Percentiles rank a stretch among this genome's conserved stretches.
Conservation (phyloP, 2,329 filamentous ascomycete species). For the Pseudogymnoascus sp. region DNA sequence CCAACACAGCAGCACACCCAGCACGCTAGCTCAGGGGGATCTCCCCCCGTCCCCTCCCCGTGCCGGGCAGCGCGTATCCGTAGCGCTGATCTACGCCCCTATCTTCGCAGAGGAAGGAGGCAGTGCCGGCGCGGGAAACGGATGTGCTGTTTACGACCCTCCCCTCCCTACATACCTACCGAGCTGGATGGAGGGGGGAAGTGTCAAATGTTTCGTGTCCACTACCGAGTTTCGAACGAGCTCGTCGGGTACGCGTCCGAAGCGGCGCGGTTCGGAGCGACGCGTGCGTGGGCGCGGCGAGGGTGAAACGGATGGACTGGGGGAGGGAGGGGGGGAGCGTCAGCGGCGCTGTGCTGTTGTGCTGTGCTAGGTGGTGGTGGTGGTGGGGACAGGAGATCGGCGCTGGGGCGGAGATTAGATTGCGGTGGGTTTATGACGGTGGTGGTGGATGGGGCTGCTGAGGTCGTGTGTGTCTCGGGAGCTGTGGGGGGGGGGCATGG, state of each 20-base stretch:
- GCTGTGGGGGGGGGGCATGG: background rate
- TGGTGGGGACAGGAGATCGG: background rate
- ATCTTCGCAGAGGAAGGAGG: too few species aligned
- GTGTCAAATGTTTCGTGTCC: too few species aligned
- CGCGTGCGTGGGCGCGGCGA: background rate
- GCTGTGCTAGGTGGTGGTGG: background rate
- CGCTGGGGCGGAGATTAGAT: background rate
- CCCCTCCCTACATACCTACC: background rate
- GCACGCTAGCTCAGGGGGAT: background rate
- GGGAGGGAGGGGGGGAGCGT: background rate
- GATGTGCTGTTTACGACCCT: too few species aligned
- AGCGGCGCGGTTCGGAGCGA: background rate
- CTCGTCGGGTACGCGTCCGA: background rate
- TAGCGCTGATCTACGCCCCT: too few species aligned
- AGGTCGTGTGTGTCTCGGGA: background rate
- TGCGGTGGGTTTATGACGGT: background rate
- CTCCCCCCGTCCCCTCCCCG: background rate
- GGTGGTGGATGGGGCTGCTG: background rate
- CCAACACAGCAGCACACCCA: background rate
- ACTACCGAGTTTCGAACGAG: too few species aligned
- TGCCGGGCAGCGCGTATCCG: background rate
- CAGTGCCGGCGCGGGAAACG: too few species aligned
- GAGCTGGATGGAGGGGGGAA: too few species aligned
- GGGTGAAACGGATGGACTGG: background rate
- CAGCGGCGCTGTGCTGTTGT: background rate